Evolutionary conservation across 164 flowering plant species (phyloP), one percentile per base, ranked within the genome.

Genomic region (Vitis cinerea): DNA sequence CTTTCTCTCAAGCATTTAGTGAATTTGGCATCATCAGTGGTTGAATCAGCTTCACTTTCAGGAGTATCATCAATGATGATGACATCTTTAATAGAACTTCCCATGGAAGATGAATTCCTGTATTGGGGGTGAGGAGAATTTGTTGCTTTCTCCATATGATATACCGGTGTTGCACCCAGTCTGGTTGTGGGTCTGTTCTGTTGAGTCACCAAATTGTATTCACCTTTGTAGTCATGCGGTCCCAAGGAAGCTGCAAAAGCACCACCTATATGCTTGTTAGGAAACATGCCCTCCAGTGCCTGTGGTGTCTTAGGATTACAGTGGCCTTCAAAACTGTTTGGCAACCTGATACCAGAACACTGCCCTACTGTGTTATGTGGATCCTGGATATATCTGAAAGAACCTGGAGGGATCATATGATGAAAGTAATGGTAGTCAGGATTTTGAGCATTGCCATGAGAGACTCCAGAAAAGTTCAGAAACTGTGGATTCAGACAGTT

Each of bases 51-150:
- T 71, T 80, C 84, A 54, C 66, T 77, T 37, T 83, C 88, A 10
- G 87, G 77, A 61, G 75, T 64, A 69, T 86, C 89, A 66, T 86
- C 93, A 67, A 86, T 84, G 61, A 81, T 60, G 65, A 88, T 88
- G 29, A 88, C 78, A 68, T 88, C 91, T 67, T 73, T 74, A 8
- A 16, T 19, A 56, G 81, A 37, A 70, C 54, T 56, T 54, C 64
- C 49, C 19, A 69, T 23, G 44, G 77, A 66, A 77, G 23, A 70
- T 52, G 71, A 30, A 75, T 52, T 72, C 64, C 49, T 71, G 53
- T 51, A 58, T 14, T 71, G 74, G 53, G 10, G 30, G 12, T 66
- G 67, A 44, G 77, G 72, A 65, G 66, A 54, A 23, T 72, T 44
- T 54, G n/a, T 30, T 57, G 48, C 68, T 70, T 67, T 72, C 62